Evolutionary conservation across 2,329 filamentous ascomycete genomes (phyloP).

Genomic region (Penicillium sp.): DNA sequence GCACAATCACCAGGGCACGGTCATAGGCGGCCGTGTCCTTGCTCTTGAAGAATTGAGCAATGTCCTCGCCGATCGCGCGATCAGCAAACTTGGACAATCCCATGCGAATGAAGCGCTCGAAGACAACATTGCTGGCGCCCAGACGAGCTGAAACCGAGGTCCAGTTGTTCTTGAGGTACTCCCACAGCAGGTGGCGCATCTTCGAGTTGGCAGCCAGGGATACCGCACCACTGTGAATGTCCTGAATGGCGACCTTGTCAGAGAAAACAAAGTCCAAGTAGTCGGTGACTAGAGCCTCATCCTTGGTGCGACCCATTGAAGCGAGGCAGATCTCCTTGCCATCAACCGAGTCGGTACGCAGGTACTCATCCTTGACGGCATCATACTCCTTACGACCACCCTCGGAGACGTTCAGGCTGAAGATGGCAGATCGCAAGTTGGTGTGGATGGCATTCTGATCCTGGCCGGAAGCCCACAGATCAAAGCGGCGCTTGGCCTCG

Average conservation of each 20-base stretch:
- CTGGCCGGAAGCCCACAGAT: slow-evolving; percentile 63
- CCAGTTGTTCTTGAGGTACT: slow-evolving; percentile 82
- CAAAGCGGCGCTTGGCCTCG: slow-evolving; percentile 73
- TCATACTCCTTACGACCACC: slow-evolving; percentile 64
- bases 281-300: slow-evolving; percentile 60
- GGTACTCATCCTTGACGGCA: slow-evolving; percentile 78
- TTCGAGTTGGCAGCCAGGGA: slow-evolving; percentile 67
- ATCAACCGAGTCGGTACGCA: slow-evolving; percentile 75
- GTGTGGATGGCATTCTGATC: slow-evolving; percentile 69
- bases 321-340: slow-evolving; percentile 80
- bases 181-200: slow-evolving; percentile 72
- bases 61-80: slow-evolving; percentile 63
- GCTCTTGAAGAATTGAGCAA: slow-evolving; percentile 73
- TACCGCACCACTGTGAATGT: slow-evolving; percentile 76
- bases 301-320: slow-evolving; percentile 68
- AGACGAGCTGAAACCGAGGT: slow-evolving; percentile 64
- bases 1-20: slow-evolving; percentile 75
- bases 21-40: slow-evolving; percentile 86
- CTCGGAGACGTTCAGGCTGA: slow-evolving; percentile 70
- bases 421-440: slow-evolving; percentile 73
- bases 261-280: slow-evolving; percentile 72
- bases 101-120: slow-evolving; percentile 81
- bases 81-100: slow-evolving; percentile 74
- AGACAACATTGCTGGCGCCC: slow-evolving; percentile 72
- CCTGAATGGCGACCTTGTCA: slow-evolving; percentile 74